Evolutionary conservation across 2,329 filamentous ascomycete species (phyloP).

Genomic region (Neoscytalidium dimidiatum): DNA sequence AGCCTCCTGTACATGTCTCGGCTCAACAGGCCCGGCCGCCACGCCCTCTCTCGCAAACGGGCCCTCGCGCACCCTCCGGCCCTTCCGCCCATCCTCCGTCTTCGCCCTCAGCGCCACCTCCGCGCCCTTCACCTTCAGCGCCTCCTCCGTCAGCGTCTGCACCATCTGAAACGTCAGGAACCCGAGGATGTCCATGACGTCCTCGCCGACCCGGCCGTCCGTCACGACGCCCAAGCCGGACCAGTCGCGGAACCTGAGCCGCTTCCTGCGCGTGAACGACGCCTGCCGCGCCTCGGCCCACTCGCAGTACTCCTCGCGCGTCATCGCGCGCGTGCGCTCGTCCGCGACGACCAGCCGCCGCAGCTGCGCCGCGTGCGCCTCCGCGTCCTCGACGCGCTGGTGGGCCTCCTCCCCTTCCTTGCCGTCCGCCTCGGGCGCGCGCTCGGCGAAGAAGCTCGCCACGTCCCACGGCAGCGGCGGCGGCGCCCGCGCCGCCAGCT

Average conservation of each 20-base stretch:
- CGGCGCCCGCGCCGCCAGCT: neutral
- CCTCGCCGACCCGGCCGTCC: neutral
- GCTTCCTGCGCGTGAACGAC: neutral
- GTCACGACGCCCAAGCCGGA: neutral
- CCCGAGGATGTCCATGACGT: neutral
- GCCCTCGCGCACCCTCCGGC: neutral
- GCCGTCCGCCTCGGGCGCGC: neutral
- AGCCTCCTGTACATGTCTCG: neutral
- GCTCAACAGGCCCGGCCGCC: neutral
- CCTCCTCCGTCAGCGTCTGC: neutral
- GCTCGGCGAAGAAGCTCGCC: neutral
- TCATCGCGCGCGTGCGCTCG: neutral
- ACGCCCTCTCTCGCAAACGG: neutral
- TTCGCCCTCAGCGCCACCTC: neutral
- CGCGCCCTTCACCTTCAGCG: neutral
- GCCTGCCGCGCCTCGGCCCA: neutral
- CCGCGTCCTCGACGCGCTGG: neutral
- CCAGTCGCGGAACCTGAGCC: neutral
- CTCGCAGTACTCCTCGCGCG: neutral
- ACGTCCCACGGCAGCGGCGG: neutral
- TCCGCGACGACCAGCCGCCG: neutral
- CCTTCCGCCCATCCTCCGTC: neutral
- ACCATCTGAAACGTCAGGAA: neutral
- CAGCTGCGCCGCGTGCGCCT: neutral
- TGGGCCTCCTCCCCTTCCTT: neutral